A percentile compares a stretch with the other conserved stretches of the same genome.
These are phyloP conservation scores for Colletotrichum costaricense DNA, from an alignment of 2,329 filamentous ascomycete species.

Conservation along the genomic window DNA sequence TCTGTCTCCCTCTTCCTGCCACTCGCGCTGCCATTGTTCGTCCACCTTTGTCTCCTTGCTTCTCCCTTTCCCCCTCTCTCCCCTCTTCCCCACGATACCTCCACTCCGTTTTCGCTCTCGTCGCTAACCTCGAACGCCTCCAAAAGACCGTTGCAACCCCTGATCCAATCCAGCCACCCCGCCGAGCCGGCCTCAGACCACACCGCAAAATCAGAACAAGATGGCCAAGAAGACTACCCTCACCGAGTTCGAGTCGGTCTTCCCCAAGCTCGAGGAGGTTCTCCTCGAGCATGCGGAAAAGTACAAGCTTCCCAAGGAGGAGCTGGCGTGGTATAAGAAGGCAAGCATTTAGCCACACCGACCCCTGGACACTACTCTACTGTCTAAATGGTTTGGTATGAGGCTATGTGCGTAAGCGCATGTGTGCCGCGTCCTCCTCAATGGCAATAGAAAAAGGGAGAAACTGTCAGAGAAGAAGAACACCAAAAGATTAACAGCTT, in stretches of 20 bases:
- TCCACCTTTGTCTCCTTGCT: not conserved
- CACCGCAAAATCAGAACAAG: conserved; percentile 39
- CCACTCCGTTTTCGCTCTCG: not conserved
- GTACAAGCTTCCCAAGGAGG: conserved; percentile 86
- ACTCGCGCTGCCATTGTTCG: not conserved
- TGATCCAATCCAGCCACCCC: not conserved
- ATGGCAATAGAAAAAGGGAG: not conserved
- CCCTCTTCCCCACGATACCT: not conserved
- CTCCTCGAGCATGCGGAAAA: conserved; percentile 81
- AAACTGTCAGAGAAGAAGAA: not conserved
- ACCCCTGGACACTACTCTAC: not conserved
- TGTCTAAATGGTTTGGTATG: not conserved
- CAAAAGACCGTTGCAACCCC: not conserved
- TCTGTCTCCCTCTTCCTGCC: not conserved
- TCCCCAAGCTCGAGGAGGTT: conserved; percentile 86
- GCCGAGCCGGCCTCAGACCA: conserved; percentile 1
- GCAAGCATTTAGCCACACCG: conserved; percentile 56
- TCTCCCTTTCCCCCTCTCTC: not conserved
- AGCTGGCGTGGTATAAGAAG: conserved; percentile 87
- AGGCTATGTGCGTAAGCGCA: not conserved
- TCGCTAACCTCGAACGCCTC: not conserved
- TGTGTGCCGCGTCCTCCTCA: not conserved
- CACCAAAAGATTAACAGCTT: not conserved
- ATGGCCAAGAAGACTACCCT: conserved; percentile 81
- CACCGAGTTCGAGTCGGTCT: conserved; percentile 89